Evolutionary conservation across 108 stramenopile genomes (phyloP).

Genomic region (Skeletonema tropicum): DNA sequence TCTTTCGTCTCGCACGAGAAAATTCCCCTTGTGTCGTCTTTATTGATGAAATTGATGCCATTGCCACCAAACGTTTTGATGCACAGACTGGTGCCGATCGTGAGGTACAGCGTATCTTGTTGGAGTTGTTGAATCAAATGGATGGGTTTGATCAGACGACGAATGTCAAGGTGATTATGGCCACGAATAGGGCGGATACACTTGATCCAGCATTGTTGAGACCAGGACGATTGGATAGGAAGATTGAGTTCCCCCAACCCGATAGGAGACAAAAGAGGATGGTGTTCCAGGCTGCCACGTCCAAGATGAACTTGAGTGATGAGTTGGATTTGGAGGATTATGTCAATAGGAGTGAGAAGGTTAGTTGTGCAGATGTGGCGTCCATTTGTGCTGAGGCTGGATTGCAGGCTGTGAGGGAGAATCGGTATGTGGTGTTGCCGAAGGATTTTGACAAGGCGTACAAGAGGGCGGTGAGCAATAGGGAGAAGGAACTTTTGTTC

Average conservation of each 20-base stretch:
- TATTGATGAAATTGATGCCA: conserved; percentile 99
- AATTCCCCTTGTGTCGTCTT: conserved; percentile 98
- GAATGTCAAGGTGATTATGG: conserved; percentile 99
- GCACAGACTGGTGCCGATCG: conserved; percentile 98
- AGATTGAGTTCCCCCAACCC: conserved; percentile 99
- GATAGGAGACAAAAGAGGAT: conserved; percentile 99
- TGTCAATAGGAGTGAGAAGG: conserved; percentile 97
- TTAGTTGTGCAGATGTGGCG: conserved; percentile 94
- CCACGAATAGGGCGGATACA: conserved; percentile 99
- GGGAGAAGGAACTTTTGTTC: conserved; percentile 96
- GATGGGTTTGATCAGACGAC: conserved; percentile 99
- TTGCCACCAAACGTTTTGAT: conserved; percentile 99
- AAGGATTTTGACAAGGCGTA: conserved; percentile 99
- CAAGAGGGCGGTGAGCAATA: conserved; percentile 97
- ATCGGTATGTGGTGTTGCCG: conserved; percentile 98
- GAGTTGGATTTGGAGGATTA: conserved; percentile 99
- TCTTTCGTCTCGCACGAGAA: conserved; percentile 98
- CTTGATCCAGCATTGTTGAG: conserved; percentile 98
- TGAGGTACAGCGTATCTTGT: conserved; percentile 98
- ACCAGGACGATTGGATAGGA: conserved; percentile 98
- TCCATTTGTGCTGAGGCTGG: conserved; percentile 98
- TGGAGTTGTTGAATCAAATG: conserved; percentile 99
- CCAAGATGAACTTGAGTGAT: conserved; percentile 97
- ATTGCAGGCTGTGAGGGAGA: conserved; percentile 97
- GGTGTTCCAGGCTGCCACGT: conserved; percentile 98